Evolutionary conservation across 495 filamentous ascomycete genomes (phyloP).

Genomic region (Neurospora cerealis): DNA sequence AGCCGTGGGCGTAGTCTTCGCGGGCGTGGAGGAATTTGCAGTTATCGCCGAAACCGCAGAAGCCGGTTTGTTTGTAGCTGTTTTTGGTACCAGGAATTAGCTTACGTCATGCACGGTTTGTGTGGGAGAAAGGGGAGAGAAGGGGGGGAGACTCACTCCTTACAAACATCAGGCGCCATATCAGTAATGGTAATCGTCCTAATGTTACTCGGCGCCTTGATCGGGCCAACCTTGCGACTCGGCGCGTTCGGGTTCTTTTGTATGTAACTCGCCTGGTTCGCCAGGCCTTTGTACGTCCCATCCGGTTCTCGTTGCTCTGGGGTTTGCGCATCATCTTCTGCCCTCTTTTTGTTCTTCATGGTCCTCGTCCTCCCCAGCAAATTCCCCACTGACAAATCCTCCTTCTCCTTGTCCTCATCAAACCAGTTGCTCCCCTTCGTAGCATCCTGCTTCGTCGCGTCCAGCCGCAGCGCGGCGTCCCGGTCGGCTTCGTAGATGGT

Average conservation of each 20-base stretch:
- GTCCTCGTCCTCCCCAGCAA: slow-evolving; percentile 54
- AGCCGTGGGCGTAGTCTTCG: slow-evolving; percentile 85
- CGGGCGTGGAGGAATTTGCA: slow-evolving; percentile 85
- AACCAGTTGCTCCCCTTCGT: slow-evolving; percentile 91
- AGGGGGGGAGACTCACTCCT: slow-evolving; percentile 41
- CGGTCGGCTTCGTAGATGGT: slow-evolving; percentile 53
- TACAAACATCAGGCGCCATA: slow-evolving; percentile 90
- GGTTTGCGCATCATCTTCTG: background rate
- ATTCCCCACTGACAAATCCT: slow-evolving; percentile 44
- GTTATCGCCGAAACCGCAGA: slow-evolving; percentile 28
- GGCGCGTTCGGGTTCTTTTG: slow-evolving; percentile 76
- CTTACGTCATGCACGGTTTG: background rate
- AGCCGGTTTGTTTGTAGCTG: slow-evolving; percentile 14
- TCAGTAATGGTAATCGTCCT: slow-evolving; percentile 85
- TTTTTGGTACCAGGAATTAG: background rate
- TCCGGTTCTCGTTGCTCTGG: slow-evolving; percentile 26
- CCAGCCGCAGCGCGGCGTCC: slow-evolving; percentile 47
- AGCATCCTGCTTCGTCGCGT: slow-evolving; percentile 65
- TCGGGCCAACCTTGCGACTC: slow-evolving; percentile 61
- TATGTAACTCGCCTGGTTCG: slow-evolving; percentile 64
- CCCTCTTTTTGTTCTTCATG: slow-evolving; percentile 1
- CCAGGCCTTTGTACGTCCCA: slow-evolving; percentile 68
- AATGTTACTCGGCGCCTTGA: slow-evolving; percentile 84
- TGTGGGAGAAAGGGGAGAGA: background rate
- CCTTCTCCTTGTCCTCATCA: slow-evolving; percentile 47